Evolutionary conservation across 2,329 filamentous ascomycete genomes (phyloP).

Genomic region (Pseudocercospora eumusae): DNA sequence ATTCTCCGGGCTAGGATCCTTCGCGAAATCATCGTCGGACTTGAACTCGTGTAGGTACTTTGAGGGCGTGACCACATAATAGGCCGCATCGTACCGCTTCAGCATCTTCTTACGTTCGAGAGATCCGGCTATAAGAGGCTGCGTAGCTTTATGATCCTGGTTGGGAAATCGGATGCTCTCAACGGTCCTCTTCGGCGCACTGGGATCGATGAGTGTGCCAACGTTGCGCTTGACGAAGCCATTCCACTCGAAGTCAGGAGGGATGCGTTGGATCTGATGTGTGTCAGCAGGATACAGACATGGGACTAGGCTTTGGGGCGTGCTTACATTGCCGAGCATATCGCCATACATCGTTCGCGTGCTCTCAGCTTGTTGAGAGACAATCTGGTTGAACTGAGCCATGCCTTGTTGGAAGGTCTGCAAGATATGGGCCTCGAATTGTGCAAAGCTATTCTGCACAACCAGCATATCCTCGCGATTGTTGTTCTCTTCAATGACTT

Average conservation of each 20-base stretch:
- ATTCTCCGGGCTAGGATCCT: conserved; percentile 79
- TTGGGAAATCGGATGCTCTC: conserved; percentile 81
- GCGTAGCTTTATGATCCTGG: conserved; percentile 76
- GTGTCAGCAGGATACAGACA: background rate
- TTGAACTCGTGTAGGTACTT: conserved; percentile 96
- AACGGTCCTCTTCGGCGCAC: conserved; percentile 70
- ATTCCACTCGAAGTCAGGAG: conserved; percentile 87
- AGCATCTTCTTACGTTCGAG: conserved; percentile 91
- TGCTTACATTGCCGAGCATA: conserved; percentile 64
- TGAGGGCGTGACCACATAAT: conserved; percentile 87
- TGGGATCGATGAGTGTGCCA: conserved; percentile 74
- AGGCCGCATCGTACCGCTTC: conserved; percentile 74
- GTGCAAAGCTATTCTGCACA: conserved; percentile 85
- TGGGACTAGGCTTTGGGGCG: background rate
- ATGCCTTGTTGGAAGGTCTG: conserved; percentile 79
- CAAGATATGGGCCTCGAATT: conserved; percentile 85
- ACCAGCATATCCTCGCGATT: conserved; percentile 86
- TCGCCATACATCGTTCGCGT: conserved; percentile 79
- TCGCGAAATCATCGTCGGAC: conserved; percentile 73
- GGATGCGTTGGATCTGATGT: conserved; percentile 66
- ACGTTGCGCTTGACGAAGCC: conserved; percentile 73
- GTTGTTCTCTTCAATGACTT: conserved; percentile 92
- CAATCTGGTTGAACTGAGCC: conserved; percentile 78
- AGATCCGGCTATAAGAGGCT: conserved; percentile 80
- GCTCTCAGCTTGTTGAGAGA: conserved; percentile 78